Percentiles rank a stretch among this genome's conserved stretches.
phyloP scores from a whole-genome alignment of 192 early-diverging fungal species.

The Dimargaris verticillata region DNA sequence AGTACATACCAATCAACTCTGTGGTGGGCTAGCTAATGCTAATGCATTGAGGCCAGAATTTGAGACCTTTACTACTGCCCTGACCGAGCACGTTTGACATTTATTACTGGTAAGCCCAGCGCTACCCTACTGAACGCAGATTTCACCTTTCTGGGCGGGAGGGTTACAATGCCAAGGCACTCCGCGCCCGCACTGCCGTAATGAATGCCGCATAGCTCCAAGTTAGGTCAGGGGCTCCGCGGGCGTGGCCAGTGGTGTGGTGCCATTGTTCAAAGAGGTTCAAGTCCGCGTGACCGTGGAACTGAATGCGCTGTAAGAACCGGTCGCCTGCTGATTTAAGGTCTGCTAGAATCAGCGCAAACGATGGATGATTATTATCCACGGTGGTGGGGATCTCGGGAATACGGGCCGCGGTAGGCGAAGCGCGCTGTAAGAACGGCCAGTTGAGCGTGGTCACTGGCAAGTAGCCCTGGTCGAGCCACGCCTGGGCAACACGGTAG shows the following conservation, averaged over 20 bases:
- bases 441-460: constrained; percentile 21
- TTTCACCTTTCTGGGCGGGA: too few species aligned
- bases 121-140: too few species aligned
- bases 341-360: constrained; percentile 17
- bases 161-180: too few species aligned
- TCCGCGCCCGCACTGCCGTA: constrained; percentile 13
- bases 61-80: too few species aligned
- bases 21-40: too few species aligned
- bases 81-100: too few species aligned
- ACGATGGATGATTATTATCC: constrained; percentile 4
- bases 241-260: constrained; percentile 29
- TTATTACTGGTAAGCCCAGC: too few species aligned
- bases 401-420: constrained; percentile 8
- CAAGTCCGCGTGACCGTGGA: constrained; percentile 32
- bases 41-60: too few species aligned
- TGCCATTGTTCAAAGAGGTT: constrained; percentile 49
- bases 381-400: background rate
- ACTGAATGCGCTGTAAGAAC: constrained; percentile 34
- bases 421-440: constrained; percentile 20
- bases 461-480: constrained; percentile 13
- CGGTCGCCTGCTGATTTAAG: constrained; percentile 33
- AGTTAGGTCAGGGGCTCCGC: constrained; percentile 47
- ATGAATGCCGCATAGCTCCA: constrained; percentile 54
- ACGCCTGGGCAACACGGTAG: constrained; percentile 29
- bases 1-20: too few species aligned